Percentiles rank a stretch among this genome's conserved stretches.
Conservation (phyloP, 768 basidiomycete species). For the Solioccasus polychromus region DNA sequence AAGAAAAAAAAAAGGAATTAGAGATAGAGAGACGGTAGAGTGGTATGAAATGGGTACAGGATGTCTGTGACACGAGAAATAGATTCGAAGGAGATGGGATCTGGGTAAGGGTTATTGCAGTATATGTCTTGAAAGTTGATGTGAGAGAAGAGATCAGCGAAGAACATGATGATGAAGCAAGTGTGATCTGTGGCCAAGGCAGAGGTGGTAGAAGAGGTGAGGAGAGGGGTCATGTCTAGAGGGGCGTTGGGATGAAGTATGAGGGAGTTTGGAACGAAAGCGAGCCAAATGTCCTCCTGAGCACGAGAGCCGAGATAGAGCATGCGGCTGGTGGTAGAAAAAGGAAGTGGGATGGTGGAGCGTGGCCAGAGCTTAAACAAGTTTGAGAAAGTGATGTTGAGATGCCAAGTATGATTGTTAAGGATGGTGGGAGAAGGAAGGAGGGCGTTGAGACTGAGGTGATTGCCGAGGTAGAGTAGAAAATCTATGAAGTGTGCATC, state of each 20-base stretch:
- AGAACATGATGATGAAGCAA: not conserved
- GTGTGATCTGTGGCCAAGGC: not conserved
- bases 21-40: not conserved
- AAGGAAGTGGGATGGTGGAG: not conserved
- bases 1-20: not conserved
- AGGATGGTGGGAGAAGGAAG: not conserved
- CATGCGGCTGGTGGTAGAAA: slow-evolving; percentile 2
- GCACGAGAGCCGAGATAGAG: not conserved
- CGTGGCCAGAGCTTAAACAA: not conserved
- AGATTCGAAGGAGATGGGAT: not conserved
- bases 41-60: not conserved
- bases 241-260: not conserved
- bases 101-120: not conserved
- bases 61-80: not conserved
- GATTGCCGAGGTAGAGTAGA: not conserved
- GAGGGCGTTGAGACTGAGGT: not conserved
- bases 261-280: not conserved
- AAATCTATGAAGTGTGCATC: not conserved
- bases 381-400: not conserved
- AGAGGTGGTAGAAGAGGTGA: not conserved
- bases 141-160: not conserved
- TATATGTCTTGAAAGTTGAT: not conserved
- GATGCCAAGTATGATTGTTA: not conserved
- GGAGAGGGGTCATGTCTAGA: not conserved
- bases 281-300: slow-evolving; percentile 3